These are phyloP conservation scores for Adansonia rubrostipa DNA, from an alignment of 441 rosid genomes.

Conservation along the genomic window DNA sequence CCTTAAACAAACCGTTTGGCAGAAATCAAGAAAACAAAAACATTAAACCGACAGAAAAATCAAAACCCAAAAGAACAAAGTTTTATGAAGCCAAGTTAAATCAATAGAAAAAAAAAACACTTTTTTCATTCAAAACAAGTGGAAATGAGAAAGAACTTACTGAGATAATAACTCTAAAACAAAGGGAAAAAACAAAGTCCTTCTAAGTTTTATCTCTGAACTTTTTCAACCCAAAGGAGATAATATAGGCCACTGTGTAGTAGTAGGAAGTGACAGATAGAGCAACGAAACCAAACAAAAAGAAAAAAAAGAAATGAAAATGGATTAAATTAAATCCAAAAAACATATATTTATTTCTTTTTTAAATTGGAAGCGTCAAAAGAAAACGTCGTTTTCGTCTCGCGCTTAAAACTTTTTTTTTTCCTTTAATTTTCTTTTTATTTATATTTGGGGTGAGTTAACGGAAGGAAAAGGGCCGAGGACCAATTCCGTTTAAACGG, in stretches of 20 bases:
- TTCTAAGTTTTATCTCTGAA: neutral
- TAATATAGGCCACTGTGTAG: neutral
- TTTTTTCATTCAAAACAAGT: neutral
- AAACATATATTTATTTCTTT: neutral
- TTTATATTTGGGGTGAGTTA: neutral
- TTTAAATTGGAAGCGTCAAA: neutral
- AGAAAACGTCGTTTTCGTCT: conserved; percentile 29
- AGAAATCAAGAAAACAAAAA: neutral
- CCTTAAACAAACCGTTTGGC: neutral
- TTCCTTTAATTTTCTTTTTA: too few species aligned
- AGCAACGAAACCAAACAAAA: neutral
- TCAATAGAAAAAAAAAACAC: neutral
- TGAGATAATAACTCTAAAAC: neutral
- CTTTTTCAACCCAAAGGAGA: conserved; percentile 1
- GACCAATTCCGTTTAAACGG: neutral
- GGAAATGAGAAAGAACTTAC: conserved; percentile 27
- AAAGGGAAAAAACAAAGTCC: neutral
- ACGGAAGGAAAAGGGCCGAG: conserved; percentile 5
- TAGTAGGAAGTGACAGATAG: conserved; percentile 1
- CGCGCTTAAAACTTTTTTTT: conserved; percentile 24
- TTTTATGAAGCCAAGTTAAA: neutral
- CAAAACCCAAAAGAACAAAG: conserved; percentile 2
- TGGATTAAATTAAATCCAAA: neutral
- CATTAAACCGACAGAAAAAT: neutral
- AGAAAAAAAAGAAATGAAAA: too few species aligned